A percentile compares a stretch with the other conserved stretches of the same genome.
These are phyloP conservation scores for Strigomonas culicis DNA, from an alignment of 208 protist genomes.

Conservation along the genomic window DNA sequence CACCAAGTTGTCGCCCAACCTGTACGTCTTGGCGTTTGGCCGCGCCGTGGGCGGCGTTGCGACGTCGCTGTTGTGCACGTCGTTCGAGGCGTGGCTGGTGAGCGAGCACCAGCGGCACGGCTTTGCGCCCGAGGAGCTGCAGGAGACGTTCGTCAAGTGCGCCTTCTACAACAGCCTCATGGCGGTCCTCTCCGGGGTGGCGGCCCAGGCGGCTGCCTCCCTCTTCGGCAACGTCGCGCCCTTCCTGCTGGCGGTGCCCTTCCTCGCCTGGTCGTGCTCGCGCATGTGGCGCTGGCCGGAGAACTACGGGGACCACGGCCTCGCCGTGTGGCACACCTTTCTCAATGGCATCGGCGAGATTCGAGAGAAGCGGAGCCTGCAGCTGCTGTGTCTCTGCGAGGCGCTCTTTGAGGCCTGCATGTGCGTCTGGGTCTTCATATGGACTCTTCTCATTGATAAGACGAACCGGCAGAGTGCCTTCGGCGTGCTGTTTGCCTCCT, in stretches of 20 bases:
- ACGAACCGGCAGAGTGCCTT: constrained; percentile 37
- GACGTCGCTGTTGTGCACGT: constrained; percentile 84
- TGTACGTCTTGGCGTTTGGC: constrained; percentile 55
- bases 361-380: constrained; percentile 7
- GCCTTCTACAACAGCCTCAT: constrained; percentile 58
- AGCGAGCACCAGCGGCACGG: constrained; percentile 42
- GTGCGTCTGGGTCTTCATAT: constrained; percentile 89
- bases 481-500: constrained; percentile 80
- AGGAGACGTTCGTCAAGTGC: constrained; percentile 56
- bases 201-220: constrained; percentile 26
- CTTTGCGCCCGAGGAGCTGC: constrained; percentile 22
- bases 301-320: constrained; percentile 65
- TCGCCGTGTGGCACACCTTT: constrained; percentile 14
- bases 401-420: constrained; percentile 81
- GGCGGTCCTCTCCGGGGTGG: constrained; percentile 67
- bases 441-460: constrained; percentile 53
- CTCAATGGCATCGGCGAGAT: constrained; percentile 10
- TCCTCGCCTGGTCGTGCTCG: constrained; percentile 23
- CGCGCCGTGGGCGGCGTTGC: constrained; percentile 73
- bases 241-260: constrained; percentile 29
- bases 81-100: constrained; percentile 93
- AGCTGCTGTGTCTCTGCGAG: constrained; percentile 54
- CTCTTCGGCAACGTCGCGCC: constrained; percentile 34
- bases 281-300: constrained; percentile 51
- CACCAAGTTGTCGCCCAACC: constrained; percentile 30